Percentiles rank a stretch among this genome's conserved stretches.
Evolutionary conservation across 805 yeast genomes (phyloP).

Genomic region (Candida pini): DNA sequence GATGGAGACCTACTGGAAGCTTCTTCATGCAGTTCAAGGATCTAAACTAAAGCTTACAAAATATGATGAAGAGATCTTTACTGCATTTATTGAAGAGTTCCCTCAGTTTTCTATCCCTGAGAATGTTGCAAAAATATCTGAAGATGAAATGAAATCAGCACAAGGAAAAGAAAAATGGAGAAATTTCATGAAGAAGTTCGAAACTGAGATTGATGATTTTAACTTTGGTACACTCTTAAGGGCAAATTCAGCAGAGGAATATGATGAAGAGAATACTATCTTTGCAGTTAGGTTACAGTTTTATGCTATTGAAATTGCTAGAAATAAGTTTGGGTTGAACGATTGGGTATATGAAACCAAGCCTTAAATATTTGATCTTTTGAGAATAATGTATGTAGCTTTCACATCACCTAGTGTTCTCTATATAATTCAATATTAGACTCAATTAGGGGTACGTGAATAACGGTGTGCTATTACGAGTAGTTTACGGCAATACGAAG

Average conservation of each 20-base stretch:
- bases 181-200: conserved; percentile 74
- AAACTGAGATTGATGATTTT: conserved; percentile 76
- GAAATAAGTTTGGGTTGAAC: conserved; percentile 86
- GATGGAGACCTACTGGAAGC: conserved; percentile 89
- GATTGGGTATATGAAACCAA: conserved; percentile 67
- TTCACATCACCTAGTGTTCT: too few relatives aligned
- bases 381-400: too few relatives aligned
- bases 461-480: too few relatives aligned
- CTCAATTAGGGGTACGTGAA: too few relatives aligned
- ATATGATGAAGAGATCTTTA: conserved; percentile 65
- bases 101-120: conserved; percentile 78
- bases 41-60: conserved; percentile 68
- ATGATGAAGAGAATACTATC: conserved; percentile 76
- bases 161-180: conserved; percentile 90
- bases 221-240: conserved; percentile 94
- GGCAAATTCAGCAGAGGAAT: conserved; percentile 64
- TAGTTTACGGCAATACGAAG: conserved; percentile 1
- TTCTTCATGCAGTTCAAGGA: conserved; percentile 72
- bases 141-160: conserved; percentile 75
- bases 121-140: conserved; percentile 53
- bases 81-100: conserved; percentile 58
- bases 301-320: conserved; percentile 88
- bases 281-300: conserved; percentile 93
- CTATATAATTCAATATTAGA: too few relatives aligned
- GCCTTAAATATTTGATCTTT: not conserved